Evolutionary conservation across 306 rosid species (phyloP), one percentile per base, ranked within the genome.

Genomic region (Lathyrus sativus): DNA sequence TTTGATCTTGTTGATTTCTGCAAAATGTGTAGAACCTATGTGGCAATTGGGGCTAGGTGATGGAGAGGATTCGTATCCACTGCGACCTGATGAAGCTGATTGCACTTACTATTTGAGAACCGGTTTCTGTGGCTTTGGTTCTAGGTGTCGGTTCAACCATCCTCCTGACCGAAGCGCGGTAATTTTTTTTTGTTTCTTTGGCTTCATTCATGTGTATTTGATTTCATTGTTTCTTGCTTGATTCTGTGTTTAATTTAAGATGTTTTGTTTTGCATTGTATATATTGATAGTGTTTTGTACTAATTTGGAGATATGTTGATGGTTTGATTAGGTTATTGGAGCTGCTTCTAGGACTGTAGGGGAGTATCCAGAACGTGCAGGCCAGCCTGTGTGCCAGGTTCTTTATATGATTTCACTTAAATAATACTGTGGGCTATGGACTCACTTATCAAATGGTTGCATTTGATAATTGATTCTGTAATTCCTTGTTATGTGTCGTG

Each of bases 321-420:
- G 29, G 67, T 53, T 18, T 80, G 48, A 31, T 78, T 79, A 95
- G 99, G 88, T 78, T 76, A 80, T 76, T 10, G 97, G 87, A 80
- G 86, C 84, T 75, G 83, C 86, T 56, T n/a, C 62, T 13, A 93
- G 97, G 80, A 74, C 71, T 50, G 84, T 61, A 12, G 85, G 77
- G 48, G 96, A 87, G 72, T 87, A 81, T 78, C 99, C 99, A 0
- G 96, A 95, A 79, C 87, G 99, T 80, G 59, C 57, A 24, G 97
- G 95, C 65, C 99, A 95, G 79, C 97, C 95, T 50, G 78, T 87
- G 39, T 95, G 99, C 83, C 97, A 88, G 99, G 99, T 95, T 78
- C 82, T 77, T 65, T 31, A 63, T 79, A 17, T 79, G 81, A 45
- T 74, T 79, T 68, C 64, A 71, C 53, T 69, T 51, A 3, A 51